Percentiles rank a stretch among this genome's conserved stretches.
These are phyloP conservation scores for Starmera quercuum DNA, from an alignment of 805 yeast genomes.

Conservation along the genomic window DNA sequence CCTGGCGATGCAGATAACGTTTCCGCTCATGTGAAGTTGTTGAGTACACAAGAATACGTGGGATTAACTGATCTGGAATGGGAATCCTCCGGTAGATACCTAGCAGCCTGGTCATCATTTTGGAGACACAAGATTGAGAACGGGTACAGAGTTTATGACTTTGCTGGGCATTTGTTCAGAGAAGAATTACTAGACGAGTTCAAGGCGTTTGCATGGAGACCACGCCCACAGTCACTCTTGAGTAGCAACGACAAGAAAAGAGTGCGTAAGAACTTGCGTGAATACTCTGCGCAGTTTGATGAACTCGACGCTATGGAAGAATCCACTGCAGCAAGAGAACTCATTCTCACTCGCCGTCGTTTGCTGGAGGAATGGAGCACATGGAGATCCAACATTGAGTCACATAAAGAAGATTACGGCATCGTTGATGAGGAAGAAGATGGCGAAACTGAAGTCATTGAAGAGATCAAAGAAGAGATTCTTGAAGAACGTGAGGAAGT, in stretches of 20 bases:
- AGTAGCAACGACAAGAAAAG: constrained; percentile 77
- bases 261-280: constrained; percentile 83
- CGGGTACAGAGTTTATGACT: constrained; percentile 83
- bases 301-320: constrained; percentile 95
- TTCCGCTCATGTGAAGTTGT: constrained; percentile 21
- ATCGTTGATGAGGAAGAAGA: constrained; percentile 34
- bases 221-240: constrained; percentile 80
- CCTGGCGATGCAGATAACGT: constrained; percentile 32
- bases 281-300: constrained; percentile 88
- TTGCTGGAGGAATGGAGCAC: constrained; percentile 78
- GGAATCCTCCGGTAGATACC: constrained; percentile 94
- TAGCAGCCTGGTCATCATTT: constrained; percentile 80
- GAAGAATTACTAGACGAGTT: constrained; percentile 78
- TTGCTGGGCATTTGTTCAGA: constrained; percentile 68
- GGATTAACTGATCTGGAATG: constrained; percentile 82
- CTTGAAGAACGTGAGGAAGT: constrained; percentile 61
- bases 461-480: constrained; percentile 73
- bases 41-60: constrained; percentile 56
- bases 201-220: constrained; percentile 93
- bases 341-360: constrained; percentile 76
- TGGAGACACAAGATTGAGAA: constrained; percentile 83
- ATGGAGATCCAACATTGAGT: constrained; percentile 56
- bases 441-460: constrained; percentile 54
- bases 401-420: constrained; percentile 42
- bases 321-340: constrained; percentile 82